phyloP scores from a whole-genome alignment of 768 basidiomycete species.

The Naganishia vishniacii region DNA sequence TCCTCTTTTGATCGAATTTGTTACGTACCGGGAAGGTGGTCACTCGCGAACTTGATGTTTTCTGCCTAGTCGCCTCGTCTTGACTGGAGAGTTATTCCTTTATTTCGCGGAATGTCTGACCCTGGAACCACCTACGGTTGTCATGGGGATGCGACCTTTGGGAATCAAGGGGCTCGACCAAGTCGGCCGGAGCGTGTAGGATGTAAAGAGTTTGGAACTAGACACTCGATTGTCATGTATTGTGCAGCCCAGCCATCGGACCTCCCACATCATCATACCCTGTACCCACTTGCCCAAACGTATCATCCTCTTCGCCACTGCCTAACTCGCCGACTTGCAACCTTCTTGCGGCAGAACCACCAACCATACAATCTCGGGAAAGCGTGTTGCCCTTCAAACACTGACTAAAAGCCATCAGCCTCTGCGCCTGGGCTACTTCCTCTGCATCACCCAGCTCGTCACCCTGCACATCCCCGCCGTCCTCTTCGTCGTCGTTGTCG shows the following conservation, averaged over 20 bases:
- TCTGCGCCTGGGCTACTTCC: constrained; percentile 37
- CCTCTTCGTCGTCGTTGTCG: constrained; percentile 18
- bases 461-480: constrained; percentile 24
- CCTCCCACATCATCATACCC: constrained; percentile 23
- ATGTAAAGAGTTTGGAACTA: constrained; percentile 38
- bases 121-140: constrained; percentile 86
- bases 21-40: constrained; percentile 96
- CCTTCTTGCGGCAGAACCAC: constrained; percentile 36
- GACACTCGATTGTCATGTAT: background rate
- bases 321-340: constrained; percentile 39
- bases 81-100: background rate
- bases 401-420: constrained; percentile 40
- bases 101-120: constrained; percentile 73
- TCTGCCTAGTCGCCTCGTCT: no score
- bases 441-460: constrained; percentile 32
- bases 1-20: constrained; percentile 88
- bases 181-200: constrained; percentile 40
- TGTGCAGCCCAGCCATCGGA: constrained; percentile 12
- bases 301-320: constrained; percentile 20
- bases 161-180: constrained; percentile 38
- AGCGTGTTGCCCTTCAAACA: constrained; percentile 39
- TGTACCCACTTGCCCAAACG: constrained; percentile 13
- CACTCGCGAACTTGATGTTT: constrained; percentile 72
- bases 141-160: constrained; percentile 43
- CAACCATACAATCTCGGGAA: constrained; percentile 35